These are phyloP conservation scores for Phyllosticta capitalensis DNA, from an alignment of 2,329 filamentous ascomycete genomes.

Conservation along the genomic window DNA sequence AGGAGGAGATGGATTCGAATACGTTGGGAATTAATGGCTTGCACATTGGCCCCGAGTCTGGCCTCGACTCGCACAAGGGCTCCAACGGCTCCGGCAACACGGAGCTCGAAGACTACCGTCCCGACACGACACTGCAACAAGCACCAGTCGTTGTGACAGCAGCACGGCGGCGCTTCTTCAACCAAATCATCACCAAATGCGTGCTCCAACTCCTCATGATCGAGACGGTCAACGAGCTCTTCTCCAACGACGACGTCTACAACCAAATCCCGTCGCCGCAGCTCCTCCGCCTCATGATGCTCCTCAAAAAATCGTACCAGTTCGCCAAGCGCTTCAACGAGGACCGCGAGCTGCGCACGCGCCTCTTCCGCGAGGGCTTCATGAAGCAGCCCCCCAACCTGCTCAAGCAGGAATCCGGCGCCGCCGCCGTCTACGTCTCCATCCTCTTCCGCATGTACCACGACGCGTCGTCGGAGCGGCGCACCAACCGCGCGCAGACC, in stretches of 20 bases:
- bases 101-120: conserved; percentile 76
- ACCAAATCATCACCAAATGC: conserved; percentile 97
- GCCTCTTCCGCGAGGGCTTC: conserved; percentile 90
- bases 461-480: conserved; percentile 74
- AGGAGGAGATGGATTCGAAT: conserved; percentile 23
- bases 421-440: conserved; percentile 86
- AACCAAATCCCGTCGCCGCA: conserved; percentile 83
- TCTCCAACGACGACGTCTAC: conserved; percentile 94
- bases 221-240: conserved; percentile 96
- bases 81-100: conserved; percentile 32
- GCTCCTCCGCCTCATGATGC: conserved; percentile 80
- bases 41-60: conserved; percentile 23
- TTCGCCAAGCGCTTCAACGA: conserved; percentile 98
- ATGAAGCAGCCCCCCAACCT: conserved; percentile 99
- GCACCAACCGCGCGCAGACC: conserved; percentile 69
- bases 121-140: conserved; percentile 58
- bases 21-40: conserved; percentile 37
- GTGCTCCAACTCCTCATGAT: conserved; percentile 98
- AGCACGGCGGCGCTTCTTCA: conserved; percentile 90
- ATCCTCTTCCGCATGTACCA: conserved; percentile 97
- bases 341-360: conserved; percentile 89
- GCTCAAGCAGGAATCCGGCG: conserved; percentile 90
- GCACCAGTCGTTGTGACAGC: conserved; percentile 88
- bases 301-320: conserved; percentile 91
- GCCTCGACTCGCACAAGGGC: conserved; percentile 18